Base-by-base conservation (phyloP, 176 grass and related monocot species). In the Avena atlantica region DNA sequence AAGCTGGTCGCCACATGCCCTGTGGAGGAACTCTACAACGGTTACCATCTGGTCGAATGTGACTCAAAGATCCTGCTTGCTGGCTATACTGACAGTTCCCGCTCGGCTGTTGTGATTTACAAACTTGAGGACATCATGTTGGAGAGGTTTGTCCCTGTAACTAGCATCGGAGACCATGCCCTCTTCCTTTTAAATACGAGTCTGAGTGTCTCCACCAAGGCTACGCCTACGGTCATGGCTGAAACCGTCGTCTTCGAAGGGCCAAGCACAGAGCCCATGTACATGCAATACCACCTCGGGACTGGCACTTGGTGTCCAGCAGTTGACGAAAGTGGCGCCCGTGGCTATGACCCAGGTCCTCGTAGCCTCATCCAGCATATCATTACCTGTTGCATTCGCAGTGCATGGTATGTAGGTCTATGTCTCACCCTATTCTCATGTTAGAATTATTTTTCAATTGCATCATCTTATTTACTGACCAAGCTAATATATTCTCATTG, bases 281-380 rank as follows among this genome's bases (percentile, higher is more conserved):
- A 42, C 40, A 6, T 42, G 40, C 40, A 72, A n/a, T 74, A 24
- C n/a, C 44, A 74, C 70, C 42, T 74, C 2, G 12, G 12, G 12
- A 74, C 20, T n/a, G 20, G n/a, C 70, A 74, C 20, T 52, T 75
- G 47, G 72, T 75, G 47, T 52, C 47, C 8, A 17, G 1, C 47
- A 0, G 47, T 52, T 48, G 72, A 75, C 47, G 13, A 17, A 16
- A 8, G 13, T 14, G 72, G 47, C 13, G 8, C 51, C 12, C 3
- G 1, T 51, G 72, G 47, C 72, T 52, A 51, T 29, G 12, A 50
- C 7, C 47, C 7, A 21, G 71, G 44, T 74, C 70, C 70, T 49
- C 70, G n/a, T 49, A 74, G 44, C 70, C 70, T 74, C 70, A 50
- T 74, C 71, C 71, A 74, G 0, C 70, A 74, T 25, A 49, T 50